These are phyloP conservation scores for Sonneratia alba DNA, from an alignment of 345 rosid genomes.

Conservation along the genomic window DNA sequence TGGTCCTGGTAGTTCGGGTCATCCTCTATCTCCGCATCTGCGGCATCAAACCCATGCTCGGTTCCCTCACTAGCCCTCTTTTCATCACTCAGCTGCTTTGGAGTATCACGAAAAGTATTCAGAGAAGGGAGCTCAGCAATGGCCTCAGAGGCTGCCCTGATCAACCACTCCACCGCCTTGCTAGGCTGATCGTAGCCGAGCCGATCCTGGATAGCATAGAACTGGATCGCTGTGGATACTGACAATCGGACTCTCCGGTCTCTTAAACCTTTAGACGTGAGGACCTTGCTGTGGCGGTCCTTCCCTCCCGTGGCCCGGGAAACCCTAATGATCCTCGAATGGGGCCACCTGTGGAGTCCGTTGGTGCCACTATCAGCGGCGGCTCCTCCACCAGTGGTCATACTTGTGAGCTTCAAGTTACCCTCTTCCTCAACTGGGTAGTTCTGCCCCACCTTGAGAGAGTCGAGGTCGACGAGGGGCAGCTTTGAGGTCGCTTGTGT, in stretches of 20 bases:
- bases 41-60: constrained; percentile 43
- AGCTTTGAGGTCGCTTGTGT: constrained; percentile 43
- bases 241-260: constrained; percentile 92
- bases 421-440: constrained; percentile 45
- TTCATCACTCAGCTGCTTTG: constrained; percentile 54
- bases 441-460: constrained; percentile 24
- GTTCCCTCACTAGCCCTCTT: constrained; percentile 33
- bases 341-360: constrained; percentile 54
- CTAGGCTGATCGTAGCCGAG: constrained; percentile 95
- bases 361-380: constrained; percentile 19
- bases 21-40: constrained; percentile 40
- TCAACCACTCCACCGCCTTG: constrained; percentile 93
- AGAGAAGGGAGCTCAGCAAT: constrained; percentile 85
- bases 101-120: constrained; percentile 49
- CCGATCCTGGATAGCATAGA: constrained; percentile 89
- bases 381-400: constrained; percentile 10
- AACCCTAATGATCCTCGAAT: constrained; percentile 89
- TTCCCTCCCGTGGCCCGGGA: constrained; percentile 94
- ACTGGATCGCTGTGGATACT: constrained; percentile 83
- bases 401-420: constrained; percentile 34
- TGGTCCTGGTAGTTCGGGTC: constrained; percentile 27
- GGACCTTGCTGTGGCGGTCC: constrained; percentile 97
- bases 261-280: constrained; percentile 80
- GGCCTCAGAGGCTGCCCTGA: constrained; percentile 72
- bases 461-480: constrained; percentile 31